Evolutionary conservation across 192 early-diverging fungal species (phyloP), one percentile per base, ranked within the genome.

Genomic region (Coemansia sp.): DNA sequence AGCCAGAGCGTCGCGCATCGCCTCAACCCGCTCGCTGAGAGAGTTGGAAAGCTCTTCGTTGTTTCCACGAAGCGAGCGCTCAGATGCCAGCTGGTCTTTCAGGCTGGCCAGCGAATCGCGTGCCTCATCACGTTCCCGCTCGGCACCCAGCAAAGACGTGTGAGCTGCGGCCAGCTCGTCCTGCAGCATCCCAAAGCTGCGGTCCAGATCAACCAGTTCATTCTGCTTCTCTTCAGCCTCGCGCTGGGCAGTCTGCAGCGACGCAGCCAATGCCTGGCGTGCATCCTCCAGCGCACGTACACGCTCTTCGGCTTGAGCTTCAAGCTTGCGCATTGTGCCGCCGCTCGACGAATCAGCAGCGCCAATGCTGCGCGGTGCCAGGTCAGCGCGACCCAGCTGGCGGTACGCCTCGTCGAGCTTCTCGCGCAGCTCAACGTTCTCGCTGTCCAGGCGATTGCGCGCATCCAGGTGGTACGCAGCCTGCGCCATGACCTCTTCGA

Each of bases 281-380:
- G 91, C 91, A 60, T 91, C 91, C 71, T 95, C 93, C 2, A 93
- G 80, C 46, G 87, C 87, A 22, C 87, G 88, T 47, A 95, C 72
- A 38, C 85, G 87, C 59, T 84, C 89, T 47, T 91, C 90, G 44
- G 86, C 79, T 49, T 93, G 91, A 0, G 85, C 72, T 47, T 84
- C 69, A n/a, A 87, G 52, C 34, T 51, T 57, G 48, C 53, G 60
- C 50, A 66, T 36, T 3, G 60, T 46, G 23, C 59, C 57, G n/a
- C 48, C 57, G 59, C 50, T 48, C 12, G 57, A 49, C 0, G 59
- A 59, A 8, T 52, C 36, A 8, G 55, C 25, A 28, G 51, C 34
- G 59, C 77, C 78, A 56, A 83, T 76, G 60, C 83, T 84, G 54
- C 83, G 85, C 12, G 85, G 66, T 2, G 84, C 72, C 44, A 88